Evolutionary conservation across 1,284 basidiomycete species (phyloP).

Genomic region (Cryptococcus jaspeensis): DNA sequence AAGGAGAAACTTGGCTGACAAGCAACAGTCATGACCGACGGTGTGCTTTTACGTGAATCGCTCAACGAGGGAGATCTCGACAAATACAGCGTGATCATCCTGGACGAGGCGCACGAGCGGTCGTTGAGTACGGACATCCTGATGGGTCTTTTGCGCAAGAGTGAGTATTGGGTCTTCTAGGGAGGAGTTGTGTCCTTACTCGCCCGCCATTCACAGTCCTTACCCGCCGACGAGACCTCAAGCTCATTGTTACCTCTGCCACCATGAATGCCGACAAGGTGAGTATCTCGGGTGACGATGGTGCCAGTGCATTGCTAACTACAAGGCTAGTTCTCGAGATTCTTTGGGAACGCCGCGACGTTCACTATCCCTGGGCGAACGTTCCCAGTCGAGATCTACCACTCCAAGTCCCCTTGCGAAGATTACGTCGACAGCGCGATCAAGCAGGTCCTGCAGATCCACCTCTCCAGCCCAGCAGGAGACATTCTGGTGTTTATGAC

Average conservation of each 20-base stretch:
- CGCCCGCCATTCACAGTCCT: slow-evolving; percentile 62
- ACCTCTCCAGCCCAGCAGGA: slow-evolving; percentile 87
- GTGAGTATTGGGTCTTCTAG: slow-evolving; percentile 55
- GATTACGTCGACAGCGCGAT: slow-evolving; percentile 98
- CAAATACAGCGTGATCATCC: slow-evolving; percentile 89
- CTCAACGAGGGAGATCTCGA: slow-evolving; percentile 95
- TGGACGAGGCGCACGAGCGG: slow-evolving; percentile 96
- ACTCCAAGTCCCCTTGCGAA: slow-evolving; percentile 94
- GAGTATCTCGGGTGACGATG: slow-evolving; percentile 6
- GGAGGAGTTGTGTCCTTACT: not conserved
- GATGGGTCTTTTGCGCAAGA: slow-evolving; percentile 92
- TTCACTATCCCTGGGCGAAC: slow-evolving; percentile 98
- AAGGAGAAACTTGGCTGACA: slow-evolving; percentile 13
- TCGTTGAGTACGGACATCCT: slow-evolving; percentile 94
- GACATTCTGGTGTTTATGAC: slow-evolving; percentile 99
- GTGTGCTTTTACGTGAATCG: slow-evolving; percentile 91
- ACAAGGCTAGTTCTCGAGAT: slow-evolving; percentile 71
- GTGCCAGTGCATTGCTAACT: not conserved
- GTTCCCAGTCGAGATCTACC: slow-evolving; percentile 96
- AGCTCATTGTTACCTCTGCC: slow-evolving; percentile 95
- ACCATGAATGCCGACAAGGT: slow-evolving; percentile 99
- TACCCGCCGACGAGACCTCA: slow-evolving; percentile 84
- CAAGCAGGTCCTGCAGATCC: slow-evolving; percentile 95
- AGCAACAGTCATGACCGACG: slow-evolving; percentile 87
- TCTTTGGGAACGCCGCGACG: slow-evolving; percentile 91